Evolutionary conservation across 2,329 filamentous ascomycete genomes (phyloP), one percentile per base, ranked within the genome.

Genomic region (Paecilomyces niveus): DNA sequence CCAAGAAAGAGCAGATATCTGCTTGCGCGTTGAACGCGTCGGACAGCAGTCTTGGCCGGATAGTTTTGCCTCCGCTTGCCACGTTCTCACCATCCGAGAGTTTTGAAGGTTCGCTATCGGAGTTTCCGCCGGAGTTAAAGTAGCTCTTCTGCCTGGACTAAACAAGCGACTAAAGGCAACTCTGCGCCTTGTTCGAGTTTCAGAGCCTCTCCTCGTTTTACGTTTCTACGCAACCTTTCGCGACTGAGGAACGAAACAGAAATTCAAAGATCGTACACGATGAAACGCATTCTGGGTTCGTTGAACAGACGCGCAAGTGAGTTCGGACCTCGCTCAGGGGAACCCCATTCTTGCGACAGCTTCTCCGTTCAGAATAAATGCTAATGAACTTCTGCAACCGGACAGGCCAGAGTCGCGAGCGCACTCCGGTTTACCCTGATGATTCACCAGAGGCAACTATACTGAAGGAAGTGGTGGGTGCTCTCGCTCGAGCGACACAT

Each of bases 391-490:
- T 45, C n/a, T 10, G 45, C 29, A 32, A 24, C 29, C 29, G 29
- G 21, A 33, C 29, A 61, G 58, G 57, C 50, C 58, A 57, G 24
- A 56, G 55, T 29, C 61, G 54, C 35, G 64, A 66, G 22, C 63
- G 58, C 57, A 56, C 61, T 55, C 57, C 67, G 31, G 60, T 65
- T 24, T 66, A 72, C 56, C 58, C 64, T 8, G 69, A 74, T 54
- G 73, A 74, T 59, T 70, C 74, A 1, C 75, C 76, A 1, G 76
- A 78, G 58, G 70, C 67, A 7, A 67, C 70, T 29, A 62, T 78
- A 22, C 55, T 74, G n/a, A 70, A 64, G 58, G 76, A 77, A 70
- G 65, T 78, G 63, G 76, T 78, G 54, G 52, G 74, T 67, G 13
- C 24, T 24, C n/a, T 6, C 15, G 11, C 33, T 53, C 13, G 52